Evolutionary conservation across 805 yeast species (phyloP).

Genomic region (Alloascoidea africana): DNA sequence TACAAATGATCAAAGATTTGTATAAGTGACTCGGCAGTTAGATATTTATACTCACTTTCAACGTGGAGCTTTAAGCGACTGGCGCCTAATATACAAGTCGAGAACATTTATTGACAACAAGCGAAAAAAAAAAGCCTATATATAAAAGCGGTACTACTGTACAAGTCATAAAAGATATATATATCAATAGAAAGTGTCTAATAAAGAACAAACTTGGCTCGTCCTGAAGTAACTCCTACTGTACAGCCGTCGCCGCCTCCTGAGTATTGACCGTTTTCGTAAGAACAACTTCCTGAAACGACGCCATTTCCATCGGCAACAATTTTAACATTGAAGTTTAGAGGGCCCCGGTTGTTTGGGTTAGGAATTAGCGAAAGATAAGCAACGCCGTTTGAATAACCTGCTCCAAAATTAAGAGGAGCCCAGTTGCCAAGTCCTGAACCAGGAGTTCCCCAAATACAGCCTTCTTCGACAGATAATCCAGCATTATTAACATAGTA

Average conservation of each 20-base stretch:
- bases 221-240: conserved; percentile 73
- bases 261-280: conserved; percentile 63
- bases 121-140: too few species aligned
- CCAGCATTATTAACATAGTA: conserved; percentile 97
- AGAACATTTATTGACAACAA: too few species aligned
- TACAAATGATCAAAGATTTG: too few species aligned
- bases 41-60: too few species aligned
- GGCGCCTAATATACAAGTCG: too few species aligned
- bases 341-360: conserved; percentile 66
- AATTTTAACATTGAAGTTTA: conserved; percentile 66
- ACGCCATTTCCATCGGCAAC: conserved; percentile 50
- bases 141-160: too few species aligned
- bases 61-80: too few species aligned
- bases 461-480: conserved; percentile 77
- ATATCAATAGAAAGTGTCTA: not conserved
- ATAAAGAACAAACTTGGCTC: conserved; percentile 72
- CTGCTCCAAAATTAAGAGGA: conserved; percentile 90
- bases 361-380: conserved; percentile 89
- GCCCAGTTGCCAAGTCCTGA: conserved; percentile 96
- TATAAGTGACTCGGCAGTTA: too few species aligned
- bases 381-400: conserved; percentile 55
- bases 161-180: too few species aligned
- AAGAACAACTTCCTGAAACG: conserved; percentile 62
- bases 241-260: conserved; percentile 85
- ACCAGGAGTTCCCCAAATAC: conserved; percentile 80